phyloP scores from a whole-genome alignment of 352 stramenopile genomes.

The Discostella stelligera region DNA sequence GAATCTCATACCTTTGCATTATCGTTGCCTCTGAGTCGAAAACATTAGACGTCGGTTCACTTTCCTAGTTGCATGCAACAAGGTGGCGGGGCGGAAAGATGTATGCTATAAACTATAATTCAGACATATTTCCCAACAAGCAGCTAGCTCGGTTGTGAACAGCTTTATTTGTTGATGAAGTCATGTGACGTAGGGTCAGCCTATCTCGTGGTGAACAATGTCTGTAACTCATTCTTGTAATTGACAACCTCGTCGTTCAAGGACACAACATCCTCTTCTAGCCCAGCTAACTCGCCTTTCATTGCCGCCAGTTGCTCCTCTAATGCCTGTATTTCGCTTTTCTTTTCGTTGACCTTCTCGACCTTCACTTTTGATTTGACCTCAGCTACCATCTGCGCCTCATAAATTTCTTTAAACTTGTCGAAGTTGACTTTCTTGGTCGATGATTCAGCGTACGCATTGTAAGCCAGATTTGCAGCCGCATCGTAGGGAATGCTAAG shows the following conservation, averaged over 20 bases:
- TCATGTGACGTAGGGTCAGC: neutral
- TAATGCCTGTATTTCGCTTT: neutral
- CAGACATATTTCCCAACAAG: neutral
- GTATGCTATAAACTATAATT: too few relatives aligned
- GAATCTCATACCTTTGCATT: too few relatives aligned
- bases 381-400: slow-evolving; percentile 35
- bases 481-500: slow-evolving; percentile 63
- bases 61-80: too few relatives aligned
- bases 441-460: slow-evolving; percentile 13
- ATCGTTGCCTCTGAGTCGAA: too few relatives aligned
- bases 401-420: slow-evolving; percentile 27
- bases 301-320: slow-evolving; percentile 4
- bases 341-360: slow-evolving; percentile 18
- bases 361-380: slow-evolving; percentile 30
- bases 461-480: slow-evolving; percentile 48
- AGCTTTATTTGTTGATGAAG: neutral
- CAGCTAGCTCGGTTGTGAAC: neutral
- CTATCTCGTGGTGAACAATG: slow-evolving; percentile 2
- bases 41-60: too few relatives aligned
- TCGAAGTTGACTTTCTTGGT: slow-evolving; percentile 26
- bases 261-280: neutral
- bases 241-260: neutral
- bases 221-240: neutral
- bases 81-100: too few relatives aligned
- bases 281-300: neutral